Evolutionary conservation across 1,284 basidiomycete species (phyloP).

Genomic region (Ceratobasidium sp.): DNA sequence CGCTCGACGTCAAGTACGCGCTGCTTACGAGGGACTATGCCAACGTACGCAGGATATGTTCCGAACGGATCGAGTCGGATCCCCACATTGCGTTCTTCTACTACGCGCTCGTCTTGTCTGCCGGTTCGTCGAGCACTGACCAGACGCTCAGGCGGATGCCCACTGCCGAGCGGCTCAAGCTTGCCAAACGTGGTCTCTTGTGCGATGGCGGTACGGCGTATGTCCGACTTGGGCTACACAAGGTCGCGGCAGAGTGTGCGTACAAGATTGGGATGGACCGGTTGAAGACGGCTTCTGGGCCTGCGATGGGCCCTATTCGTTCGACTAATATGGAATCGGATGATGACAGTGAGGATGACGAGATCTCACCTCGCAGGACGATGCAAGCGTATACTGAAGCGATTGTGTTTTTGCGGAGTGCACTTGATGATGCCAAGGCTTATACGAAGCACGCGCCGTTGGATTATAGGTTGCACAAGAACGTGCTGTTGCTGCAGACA

Average conservation of each 20-base stretch:
- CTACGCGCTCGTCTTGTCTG: constrained; percentile 28
- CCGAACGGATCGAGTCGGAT: constrained; percentile 32
- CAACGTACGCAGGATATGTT: constrained; percentile 22
- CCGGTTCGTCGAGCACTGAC: constrained; percentile 11
- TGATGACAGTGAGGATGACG: constrained; percentile 11
- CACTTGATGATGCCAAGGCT: constrained; percentile 7
- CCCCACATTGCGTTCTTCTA: constrained; percentile 26
- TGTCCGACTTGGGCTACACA: constrained; percentile 36
- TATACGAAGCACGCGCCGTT: constrained; percentile 26
- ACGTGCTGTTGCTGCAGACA: constrained; percentile 55
- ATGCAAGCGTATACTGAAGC: constrained; percentile 31
- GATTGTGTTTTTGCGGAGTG: constrained; percentile 28
- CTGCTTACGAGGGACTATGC: constrained; percentile 18
- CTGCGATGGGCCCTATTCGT: constrained; percentile 17
- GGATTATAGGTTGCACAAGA: constrained; percentile 41
- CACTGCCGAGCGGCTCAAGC: constrained; percentile 35
- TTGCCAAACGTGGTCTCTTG: constrained; percentile 31
- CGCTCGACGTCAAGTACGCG: constrained; percentile 22
- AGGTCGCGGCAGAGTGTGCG: constrained; percentile 37
- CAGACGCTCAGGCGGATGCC: constrained; percentile 10
- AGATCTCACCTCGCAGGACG: constrained; percentile 10
- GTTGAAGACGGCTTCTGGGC: constrained; percentile 17
- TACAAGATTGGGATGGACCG: constrained; percentile 31
- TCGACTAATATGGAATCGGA: neutral
- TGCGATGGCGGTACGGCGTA: constrained; percentile 14